phyloP scores from a whole-genome alignment of 2,329 filamentous ascomycete genomes.

The Rutstroemia sp. region DNA sequence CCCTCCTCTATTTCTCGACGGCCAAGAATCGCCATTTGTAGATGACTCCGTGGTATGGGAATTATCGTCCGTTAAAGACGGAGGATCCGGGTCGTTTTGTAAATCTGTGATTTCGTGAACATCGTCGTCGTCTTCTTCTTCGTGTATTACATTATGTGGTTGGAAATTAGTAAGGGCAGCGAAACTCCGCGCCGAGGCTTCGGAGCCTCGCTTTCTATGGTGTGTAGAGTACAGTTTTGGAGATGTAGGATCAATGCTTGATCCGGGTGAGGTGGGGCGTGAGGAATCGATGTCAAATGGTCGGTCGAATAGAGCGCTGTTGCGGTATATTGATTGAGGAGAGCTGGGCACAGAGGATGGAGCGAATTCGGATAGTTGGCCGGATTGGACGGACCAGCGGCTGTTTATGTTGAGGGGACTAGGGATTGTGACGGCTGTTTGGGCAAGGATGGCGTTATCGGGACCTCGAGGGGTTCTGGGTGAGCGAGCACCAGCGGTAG shows the following conservation, averaged over 20 bases:
- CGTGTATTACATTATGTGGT: constrained; percentile 28
- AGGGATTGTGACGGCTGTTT: constrained; percentile 45
- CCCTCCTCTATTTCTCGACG: constrained; percentile 24
- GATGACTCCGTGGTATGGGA: constrained; percentile 20
- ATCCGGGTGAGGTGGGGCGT: constrained; percentile 74
- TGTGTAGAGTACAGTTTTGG: constrained; percentile 45
- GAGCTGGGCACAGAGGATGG: constrained; percentile 74
- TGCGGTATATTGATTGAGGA: constrained; percentile 65
- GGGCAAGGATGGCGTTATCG: constrained; percentile 34
- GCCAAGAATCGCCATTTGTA: constrained; percentile 12
- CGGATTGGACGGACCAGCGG: constrained; percentile 59
- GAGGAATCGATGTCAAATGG: constrained; percentile 56
- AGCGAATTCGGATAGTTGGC: constrained; percentile 54
- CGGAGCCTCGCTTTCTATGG: constrained; percentile 50
- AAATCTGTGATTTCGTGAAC: constrained; percentile 24
- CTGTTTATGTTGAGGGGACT: constrained; percentile 38
- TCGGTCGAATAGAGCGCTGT: constrained; percentile 72
- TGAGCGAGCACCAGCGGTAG: constrained; percentile 36
- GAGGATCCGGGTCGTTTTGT: constrained; percentile 12
- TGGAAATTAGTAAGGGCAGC: constrained; percentile 29
- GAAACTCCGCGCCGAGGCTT: constrained; percentile 44
- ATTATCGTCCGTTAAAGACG: constrained; percentile 19
- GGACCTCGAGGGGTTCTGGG: constrained; percentile 26
- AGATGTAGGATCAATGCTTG: constrained; percentile 62
- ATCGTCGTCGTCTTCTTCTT: constrained; percentile 31